Evolutionary conservation across 1,284 basidiomycete species (phyloP), one percentile per base, ranked within the genome.

Genomic region (Coniophora puteana): DNA sequence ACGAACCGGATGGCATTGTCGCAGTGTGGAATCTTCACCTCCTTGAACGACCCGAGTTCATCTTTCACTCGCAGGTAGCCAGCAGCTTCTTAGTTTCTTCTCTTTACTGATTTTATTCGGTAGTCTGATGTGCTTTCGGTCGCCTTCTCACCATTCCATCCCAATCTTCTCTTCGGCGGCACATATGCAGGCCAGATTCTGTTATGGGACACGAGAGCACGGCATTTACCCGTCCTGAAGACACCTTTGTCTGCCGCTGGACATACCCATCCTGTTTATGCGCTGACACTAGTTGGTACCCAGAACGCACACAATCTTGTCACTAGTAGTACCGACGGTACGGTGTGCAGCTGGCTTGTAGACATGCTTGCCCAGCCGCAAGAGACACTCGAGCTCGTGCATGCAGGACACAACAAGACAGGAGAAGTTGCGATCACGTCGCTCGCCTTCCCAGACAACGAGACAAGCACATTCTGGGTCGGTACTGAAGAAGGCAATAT

Each of bases 331-430:
- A 97, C 94, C 2, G 96, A 99, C 60, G 96, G 96, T 1, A 87
- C 87, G 17, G 89, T 99, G 4, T 99, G 96, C 63, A 91, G 89
- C 57, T 99, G 96, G 96, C 73, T 95, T 27, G 87, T 97, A 3
- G 96, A 99, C 66, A 97, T 99, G 93, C 80, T 99, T 24, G 92
- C 94, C 2, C 88, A 93, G 56, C 96, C 96, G 4, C 93, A 95
- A 72, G 94, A 97, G 83, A 89, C 90, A 5, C 78, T 96, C 6
- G 88, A 93, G 52, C 74, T 97, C 3, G 67, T 86, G 4, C 89
- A 93, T 49, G 78, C 86, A 4, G 87, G 86, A 0, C 91, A 95
- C 57, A 91, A 84, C 69, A 96, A 95, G 69, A 97, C 93, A 1
- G 88, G 89, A 39, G 96, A 99, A 60, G 93, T 99, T 1, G 87